Evolutionary conservation across 140 eudicot genomes (phyloP), one percentile per base, ranked within the genome.

Genomic region (Stevia rebaudiana): DNA sequence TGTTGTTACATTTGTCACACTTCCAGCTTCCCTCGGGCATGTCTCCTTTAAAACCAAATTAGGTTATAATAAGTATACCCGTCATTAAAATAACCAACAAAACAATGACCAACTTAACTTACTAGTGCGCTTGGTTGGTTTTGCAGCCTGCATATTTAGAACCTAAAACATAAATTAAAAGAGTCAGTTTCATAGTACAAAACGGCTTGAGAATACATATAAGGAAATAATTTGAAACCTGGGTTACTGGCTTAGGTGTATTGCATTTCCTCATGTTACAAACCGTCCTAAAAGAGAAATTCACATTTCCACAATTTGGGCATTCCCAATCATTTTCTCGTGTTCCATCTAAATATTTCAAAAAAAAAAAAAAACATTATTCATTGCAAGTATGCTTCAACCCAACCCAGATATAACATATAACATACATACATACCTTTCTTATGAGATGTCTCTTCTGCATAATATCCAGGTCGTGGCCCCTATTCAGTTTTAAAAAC

Each of bases 201-300:
- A 28, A 3, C 17, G 22, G n/a, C n/a, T 41, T 52, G 31, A 42
- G 13, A 19, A 68, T 18, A 28, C 42, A 61, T 19, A 64, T 46
- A 52, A 12, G 4, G 9, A 48, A 19, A 40, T 28, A 23, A 31
- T 48, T 7, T 50, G 68, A 63, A 50, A 91, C 95, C 95, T 90
- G 95, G 35, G 89, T 48, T 71, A 77, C 91, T 37, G 98, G 94
- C 88, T 87, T 90, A 16, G 94, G 91, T 0, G 98, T 90, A 60
- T 75, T 82, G 85, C 98, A 90, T 61, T 90, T 90, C 89, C 98
- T 87, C 98, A 88, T 87, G 83, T 92, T 92, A 79, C 98, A 88
- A 67, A 85, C 96, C 9, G 95, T 77, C 81, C 98, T 83, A 39
- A 92, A 92, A 4, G 98, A 83, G 63, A 92, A 92, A 72, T 87